These are phyloP conservation scores for Zychaea mexicana DNA, from an alignment of 371 early-diverging fungal genomes.

Conservation along the genomic window DNA sequence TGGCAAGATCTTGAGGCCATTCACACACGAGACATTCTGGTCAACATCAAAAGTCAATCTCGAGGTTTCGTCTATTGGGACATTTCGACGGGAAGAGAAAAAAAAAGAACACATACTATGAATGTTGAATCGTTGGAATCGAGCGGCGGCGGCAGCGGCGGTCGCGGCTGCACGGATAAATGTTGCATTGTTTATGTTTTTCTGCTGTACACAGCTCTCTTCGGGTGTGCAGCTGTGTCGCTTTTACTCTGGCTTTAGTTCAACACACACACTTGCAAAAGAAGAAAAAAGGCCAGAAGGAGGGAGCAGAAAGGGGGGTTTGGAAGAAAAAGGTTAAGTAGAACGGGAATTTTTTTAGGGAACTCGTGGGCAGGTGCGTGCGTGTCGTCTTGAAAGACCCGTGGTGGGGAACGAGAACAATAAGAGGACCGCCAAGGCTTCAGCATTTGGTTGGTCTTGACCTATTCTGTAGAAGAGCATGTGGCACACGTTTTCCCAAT, in stretches of 20 bases:
- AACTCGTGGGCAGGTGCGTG: background rate
- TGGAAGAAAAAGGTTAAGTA: background rate
- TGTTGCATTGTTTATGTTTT: background rate
- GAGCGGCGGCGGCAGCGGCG: background rate
- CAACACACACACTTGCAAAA: background rate
- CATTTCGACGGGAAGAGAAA: background rate
- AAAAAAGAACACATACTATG: background rate
- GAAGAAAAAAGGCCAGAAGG: background rate
- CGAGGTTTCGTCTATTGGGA: background rate
- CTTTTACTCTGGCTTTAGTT: background rate
- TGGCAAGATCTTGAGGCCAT: background rate
- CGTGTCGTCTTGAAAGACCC: background rate
- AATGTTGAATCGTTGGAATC: constrained; percentile 2
- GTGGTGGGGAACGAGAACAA: background rate
- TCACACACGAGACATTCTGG: background rate
- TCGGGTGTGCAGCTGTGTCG: background rate
- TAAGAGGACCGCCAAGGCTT: background rate
- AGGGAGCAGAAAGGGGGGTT: background rate
- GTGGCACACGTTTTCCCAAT: background rate
- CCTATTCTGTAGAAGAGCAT: background rate
- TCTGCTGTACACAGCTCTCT: background rate
- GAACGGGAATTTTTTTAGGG: constrained; percentile 2
- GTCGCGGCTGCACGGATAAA: constrained; percentile 2
- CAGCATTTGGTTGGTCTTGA: background rate
- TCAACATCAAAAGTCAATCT: background rate